Evolutionary conservation across 805 yeast species (phyloP).

Genomic region (Candida railenensis): DNA sequence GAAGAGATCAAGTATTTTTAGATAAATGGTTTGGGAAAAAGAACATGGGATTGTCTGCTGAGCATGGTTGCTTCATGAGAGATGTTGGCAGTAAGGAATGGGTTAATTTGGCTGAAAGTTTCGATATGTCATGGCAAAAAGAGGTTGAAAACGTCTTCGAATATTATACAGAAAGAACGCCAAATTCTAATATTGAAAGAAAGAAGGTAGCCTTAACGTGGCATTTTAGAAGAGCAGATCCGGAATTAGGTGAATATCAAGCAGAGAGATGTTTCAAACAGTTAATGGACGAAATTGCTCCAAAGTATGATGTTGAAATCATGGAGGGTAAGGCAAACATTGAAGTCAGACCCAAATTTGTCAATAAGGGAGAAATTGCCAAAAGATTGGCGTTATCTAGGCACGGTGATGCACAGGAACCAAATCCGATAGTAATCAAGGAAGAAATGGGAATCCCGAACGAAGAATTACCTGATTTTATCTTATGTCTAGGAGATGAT

Average conservation of each 20-base stretch:
- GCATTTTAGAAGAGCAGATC: slow-evolving; percentile 96
- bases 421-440: slow-evolving; percentile 19
- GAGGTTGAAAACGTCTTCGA: slow-evolving; percentile 73
- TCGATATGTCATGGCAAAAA: slow-evolving; percentile 95
- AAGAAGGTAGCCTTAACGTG: slow-evolving; percentile 95
- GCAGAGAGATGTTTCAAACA: slow-evolving; percentile 71
- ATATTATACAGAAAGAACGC: slow-evolving; percentile 81
- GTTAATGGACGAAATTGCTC: slow-evolving; percentile 57
- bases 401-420: slow-evolving; percentile 56
- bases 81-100: slow-evolving; percentile 64
- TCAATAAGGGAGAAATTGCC: slow-evolving; percentile 96
- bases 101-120: slow-evolving; percentile 78
- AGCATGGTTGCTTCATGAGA: slow-evolving; percentile 94
- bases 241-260: slow-evolving; percentile 86
- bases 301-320: slow-evolving; percentile 80
- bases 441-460: slow-evolving; percentile 22
- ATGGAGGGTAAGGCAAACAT: slow-evolving; percentile 97
- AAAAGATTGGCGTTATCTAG: slow-evolving; percentile 67
- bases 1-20: slow-evolving; percentile 88
- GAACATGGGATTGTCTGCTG: slow-evolving; percentile 85
- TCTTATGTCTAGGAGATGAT: slow-evolving; percentile 92
- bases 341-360: slow-evolving; percentile 94
- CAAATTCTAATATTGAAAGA: slow-evolving; percentile 82
- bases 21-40: slow-evolving; percentile 82
- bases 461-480: slow-evolving; percentile 70